These are phyloP conservation scores for Vitellaria paradoxa DNA, from an alignment of 179 eudicot genomes.

Conservation along the genomic window DNA sequence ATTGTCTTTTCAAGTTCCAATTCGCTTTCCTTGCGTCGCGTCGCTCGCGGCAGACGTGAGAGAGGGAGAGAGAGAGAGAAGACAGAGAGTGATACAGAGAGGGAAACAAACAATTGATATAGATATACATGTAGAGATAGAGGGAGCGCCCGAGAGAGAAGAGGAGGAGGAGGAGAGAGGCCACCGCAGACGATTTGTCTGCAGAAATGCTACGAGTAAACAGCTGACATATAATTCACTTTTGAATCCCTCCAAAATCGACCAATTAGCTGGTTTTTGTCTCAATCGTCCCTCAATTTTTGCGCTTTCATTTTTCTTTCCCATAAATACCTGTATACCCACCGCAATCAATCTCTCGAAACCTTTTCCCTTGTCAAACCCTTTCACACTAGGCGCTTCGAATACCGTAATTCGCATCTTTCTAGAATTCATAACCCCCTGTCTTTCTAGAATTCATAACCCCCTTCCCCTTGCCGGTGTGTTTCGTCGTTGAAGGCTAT, in stretches of 20 bases:
- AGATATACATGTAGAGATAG: not conserved
- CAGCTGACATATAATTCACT: not conserved
- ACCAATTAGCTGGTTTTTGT: not conserved
- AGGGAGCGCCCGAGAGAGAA: not conserved
- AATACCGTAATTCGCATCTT: not conserved
- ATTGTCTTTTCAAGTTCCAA: not conserved
- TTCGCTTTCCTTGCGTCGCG: constrained; percentile 10
- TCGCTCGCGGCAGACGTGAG: not conserved
- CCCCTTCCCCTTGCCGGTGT: not conserved
- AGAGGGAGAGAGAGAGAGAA: constrained; percentile 6
- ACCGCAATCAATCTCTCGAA: not conserved
- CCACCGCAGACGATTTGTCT: not conserved
- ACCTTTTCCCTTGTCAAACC: constrained; percentile 8
- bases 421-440: not conserved
- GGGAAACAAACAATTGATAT: not conserved
- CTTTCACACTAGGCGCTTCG: not conserved
- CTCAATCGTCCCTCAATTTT: not conserved
- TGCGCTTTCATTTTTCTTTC: not conserved
- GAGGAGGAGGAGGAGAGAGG: not conserved
- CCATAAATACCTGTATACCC: not conserved
- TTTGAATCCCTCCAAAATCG: not conserved
- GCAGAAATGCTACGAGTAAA: not conserved
- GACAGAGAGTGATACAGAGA: not conserved
- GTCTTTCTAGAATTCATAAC: not conserved
- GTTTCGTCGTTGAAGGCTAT: not conserved